Conservation (phyloP, 805 yeast species). For the Lipomyces japonicus region DNA sequence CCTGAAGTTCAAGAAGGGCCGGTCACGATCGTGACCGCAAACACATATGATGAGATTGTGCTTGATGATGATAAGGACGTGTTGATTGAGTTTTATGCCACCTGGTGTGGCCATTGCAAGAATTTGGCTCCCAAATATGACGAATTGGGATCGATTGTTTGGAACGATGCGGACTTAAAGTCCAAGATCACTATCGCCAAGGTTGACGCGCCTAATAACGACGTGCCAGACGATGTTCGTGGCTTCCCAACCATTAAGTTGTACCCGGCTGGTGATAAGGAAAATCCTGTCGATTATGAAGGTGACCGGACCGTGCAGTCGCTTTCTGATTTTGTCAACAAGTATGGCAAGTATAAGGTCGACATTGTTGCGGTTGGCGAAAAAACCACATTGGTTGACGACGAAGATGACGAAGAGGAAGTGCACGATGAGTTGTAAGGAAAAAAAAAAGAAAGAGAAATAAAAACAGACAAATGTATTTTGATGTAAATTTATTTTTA, state of each 20-base stretch:
- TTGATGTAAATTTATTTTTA: no score
- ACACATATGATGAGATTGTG: slow-evolving; percentile 70
- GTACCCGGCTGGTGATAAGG: slow-evolving; percentile 81
- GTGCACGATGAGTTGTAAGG: slow-evolving; percentile 31
- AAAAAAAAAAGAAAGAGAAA: not conserved
- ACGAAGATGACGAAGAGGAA: slow-evolving; percentile 34
- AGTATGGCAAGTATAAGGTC: slow-evolving; percentile 58
- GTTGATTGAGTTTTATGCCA: slow-evolving; percentile 69
- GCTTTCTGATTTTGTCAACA: slow-evolving; percentile 66
- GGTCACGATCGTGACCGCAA: slow-evolving; percentile 73
- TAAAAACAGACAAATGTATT: no score
- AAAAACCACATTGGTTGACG: slow-evolving; percentile 28
- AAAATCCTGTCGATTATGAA: slow-evolving; percentile 59
- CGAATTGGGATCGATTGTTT: slow-evolving; percentile 72
- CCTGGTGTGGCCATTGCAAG: slow-evolving; percentile 98
- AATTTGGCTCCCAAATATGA: slow-evolving; percentile 83
- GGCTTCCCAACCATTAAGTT: slow-evolving; percentile 92
- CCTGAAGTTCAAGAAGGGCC: slow-evolving; percentile 76
- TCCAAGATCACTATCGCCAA: slow-evolving; percentile 72
- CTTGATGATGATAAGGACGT: slow-evolving; percentile 64
- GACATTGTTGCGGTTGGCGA: slow-evolving; percentile 49
- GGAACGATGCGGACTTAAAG: slow-evolving; percentile 46
- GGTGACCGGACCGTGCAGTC: slow-evolving; percentile 72
- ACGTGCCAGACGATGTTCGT: slow-evolving; percentile 67
- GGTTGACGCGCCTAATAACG: slow-evolving; percentile 86